A percentile compares a stretch with the other conserved stretches of the same genome.
Conservation (phyloP, 495 filamentous ascomycete species). For the Podospora tetraspora region DNA sequence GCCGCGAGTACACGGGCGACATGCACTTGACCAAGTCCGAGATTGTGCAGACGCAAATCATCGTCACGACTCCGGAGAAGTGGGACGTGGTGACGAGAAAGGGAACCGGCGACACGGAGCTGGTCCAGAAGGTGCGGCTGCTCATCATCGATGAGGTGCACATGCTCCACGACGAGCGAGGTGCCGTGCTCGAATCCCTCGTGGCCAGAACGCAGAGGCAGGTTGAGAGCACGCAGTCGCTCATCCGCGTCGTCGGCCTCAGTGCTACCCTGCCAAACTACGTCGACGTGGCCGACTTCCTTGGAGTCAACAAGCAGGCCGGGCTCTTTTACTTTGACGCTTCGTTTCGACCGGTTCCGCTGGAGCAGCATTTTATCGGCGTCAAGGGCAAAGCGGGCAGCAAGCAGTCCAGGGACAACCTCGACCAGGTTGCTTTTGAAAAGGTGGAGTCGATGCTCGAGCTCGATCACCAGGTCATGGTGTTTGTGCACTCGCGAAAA, state of each 20-base stretch:
- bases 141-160: slow-evolving; percentile 99
- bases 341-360: slow-evolving; percentile 90
- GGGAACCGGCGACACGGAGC: slow-evolving; percentile 92
- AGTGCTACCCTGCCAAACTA: slow-evolving; percentile 96
- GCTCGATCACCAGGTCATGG: slow-evolving; percentile 90
- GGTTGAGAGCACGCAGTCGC: slow-evolving; percentile 94
- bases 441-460: slow-evolving; percentile 94
- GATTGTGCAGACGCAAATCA: slow-evolving; percentile 92
- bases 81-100: slow-evolving; percentile 99
- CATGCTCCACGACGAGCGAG: slow-evolving; percentile 97
- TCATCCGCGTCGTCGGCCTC: slow-evolving; percentile 92
- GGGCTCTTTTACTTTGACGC: slow-evolving; percentile 96
- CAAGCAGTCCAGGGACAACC: slow-evolving; percentile 74
- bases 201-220: slow-evolving; percentile 93
- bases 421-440: slow-evolving; percentile 80
- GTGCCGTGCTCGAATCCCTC: slow-evolving; percentile 90
- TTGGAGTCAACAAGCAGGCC: slow-evolving; percentile 89
- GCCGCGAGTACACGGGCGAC: slow-evolving; percentile 90
- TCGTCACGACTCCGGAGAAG: slow-evolving; percentile 98
- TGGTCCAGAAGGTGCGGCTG: slow-evolving; percentile 93
- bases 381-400: slow-evolving; percentile 85
- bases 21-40: slow-evolving; percentile 98
- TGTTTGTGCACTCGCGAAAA: slow-evolving; percentile 95
- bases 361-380: slow-evolving; percentile 96
- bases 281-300: slow-evolving; percentile 90